Base-by-base conservation (phyloP, 352 stramenopile genomes). In the Globisporangium carolinianum region DNA sequence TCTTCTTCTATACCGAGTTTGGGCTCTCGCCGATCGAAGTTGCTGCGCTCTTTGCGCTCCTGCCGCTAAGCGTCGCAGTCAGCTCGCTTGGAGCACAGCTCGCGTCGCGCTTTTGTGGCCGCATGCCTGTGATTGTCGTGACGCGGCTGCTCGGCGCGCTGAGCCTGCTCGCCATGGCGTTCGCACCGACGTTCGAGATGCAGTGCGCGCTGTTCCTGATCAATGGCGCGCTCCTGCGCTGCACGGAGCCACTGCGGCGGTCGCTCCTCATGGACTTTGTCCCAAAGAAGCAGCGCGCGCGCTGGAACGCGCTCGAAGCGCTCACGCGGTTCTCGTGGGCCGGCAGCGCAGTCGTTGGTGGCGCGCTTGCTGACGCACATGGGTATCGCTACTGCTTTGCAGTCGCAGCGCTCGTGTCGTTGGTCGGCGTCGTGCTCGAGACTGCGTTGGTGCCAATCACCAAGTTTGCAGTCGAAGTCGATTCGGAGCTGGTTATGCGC, bases 191-290 rank as follows among this genome's bases (percentile, higher is more conserved):
- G 0, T 47, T 75, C 18, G 32, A 58, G 12, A n/a, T 60, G 7
- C 79, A 86, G 41, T 73, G 66, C 39, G 67, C 57, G 4, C 53
- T 90, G 14, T 89, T 90, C 51, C 50, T 90, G 32, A 47, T 76
- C 10, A 71, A 74, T 15, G 76, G 62, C 18, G 72, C 65, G 12
- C 69, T 89, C 50, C 86, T 88, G 67, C 70, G 70, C 51, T 88
- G 79, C 63, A 75, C 76, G 0, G 73, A 85, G 52, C 79, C 79
- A 8, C 55, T 92, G 37, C 72, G 80, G 10, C 74, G 75, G 37
- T 89, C 82, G 36, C 37, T 92, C 18, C 66, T 92, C 11, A 90
- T 92, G 79, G 82, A 92, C 58, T 86, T 86, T 50, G 79, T 92
- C 32, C 71, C 77, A 3, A 78, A 75, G 45, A 57, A 67, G 7